Evolutionary conservation across 441 rosid species (phyloP).

Genomic region (Eruca vesicaria): DNA sequence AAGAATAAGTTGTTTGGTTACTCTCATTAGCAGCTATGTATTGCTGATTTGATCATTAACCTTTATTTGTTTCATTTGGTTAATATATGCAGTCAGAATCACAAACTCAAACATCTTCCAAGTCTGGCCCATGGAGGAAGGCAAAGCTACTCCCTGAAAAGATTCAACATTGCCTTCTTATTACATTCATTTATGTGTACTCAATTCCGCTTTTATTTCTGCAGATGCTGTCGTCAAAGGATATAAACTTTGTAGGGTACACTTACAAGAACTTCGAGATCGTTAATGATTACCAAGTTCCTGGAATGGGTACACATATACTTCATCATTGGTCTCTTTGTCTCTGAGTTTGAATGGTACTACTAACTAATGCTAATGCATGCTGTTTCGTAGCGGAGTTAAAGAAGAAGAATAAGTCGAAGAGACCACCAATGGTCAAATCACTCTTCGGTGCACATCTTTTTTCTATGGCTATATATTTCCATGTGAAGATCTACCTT

Average conservation of each 20-base stretch:
- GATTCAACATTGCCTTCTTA: not conserved
- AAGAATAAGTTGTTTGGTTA: not conserved
- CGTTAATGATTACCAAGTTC: constrained; percentile 68
- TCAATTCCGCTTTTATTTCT: not conserved
- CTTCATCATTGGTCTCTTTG: not conserved
- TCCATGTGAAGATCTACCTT: not conserved
- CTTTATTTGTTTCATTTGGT: constrained; percentile 8
- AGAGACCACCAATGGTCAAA: constrained; percentile 59
- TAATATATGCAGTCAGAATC: constrained; percentile 42
- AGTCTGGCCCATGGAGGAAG: constrained; percentile 70
- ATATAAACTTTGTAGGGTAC: constrained; percentile 67
- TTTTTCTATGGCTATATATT: not conserved
- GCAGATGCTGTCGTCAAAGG: constrained; percentile 73
- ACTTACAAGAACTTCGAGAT: constrained; percentile 76
- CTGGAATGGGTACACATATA: constrained; percentile 56
- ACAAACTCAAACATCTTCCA: constrained; percentile 40
- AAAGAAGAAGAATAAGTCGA: constrained; percentile 56
- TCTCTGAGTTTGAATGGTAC: not conserved
- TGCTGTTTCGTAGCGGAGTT: constrained; percentile 48
- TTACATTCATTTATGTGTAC: not conserved
- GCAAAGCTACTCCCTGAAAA: constrained; percentile 31
- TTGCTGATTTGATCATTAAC: not conserved
- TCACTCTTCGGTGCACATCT: constrained; percentile 52
- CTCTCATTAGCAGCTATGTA: not conserved
- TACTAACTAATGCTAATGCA: constrained; percentile 4